Base-by-base conservation (phyloP, 768 basidiomycete genomes). In the Phaffia australis region DNA sequence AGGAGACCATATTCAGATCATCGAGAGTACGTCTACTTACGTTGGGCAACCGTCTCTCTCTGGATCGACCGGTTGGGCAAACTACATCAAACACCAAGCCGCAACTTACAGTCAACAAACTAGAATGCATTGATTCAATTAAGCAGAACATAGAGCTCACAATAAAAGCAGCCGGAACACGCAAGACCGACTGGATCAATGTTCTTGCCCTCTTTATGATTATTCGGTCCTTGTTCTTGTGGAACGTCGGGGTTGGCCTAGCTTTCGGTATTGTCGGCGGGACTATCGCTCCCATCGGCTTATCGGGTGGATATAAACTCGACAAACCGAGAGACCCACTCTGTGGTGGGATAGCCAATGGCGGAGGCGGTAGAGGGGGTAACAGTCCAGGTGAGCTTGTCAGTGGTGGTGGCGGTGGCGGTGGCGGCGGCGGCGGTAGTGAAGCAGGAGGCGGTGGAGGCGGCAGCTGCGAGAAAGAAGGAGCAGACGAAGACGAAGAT, bases 31-130 rank as follows among this genome's bases (percentile, higher is more conserved):
- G 29, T n/a, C 7, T 56, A 81, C 87, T 77, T 74, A 93, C 89
- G 90, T 92, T 56, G 94, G 91, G 75, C 88, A 94, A 23, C 88
- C 91, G 76, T 89, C 89, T 59, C 77, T 73, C 18, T 83, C 76
- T 3, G 93, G 87, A 75, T 97, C 87, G 23, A 97, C 94, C 3
- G 94, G 89, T 27, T 82, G 80, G 58, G 80, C 73, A 78, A 97
- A 97, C 74, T 74, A 54, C 27, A 48, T 32, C 21, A 52, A 47
- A 29, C 65, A 57, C 72, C 68, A 54, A 6, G 15, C 23, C 47
- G 64, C 50, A 56, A 30, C 7, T 51, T 48, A 63, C 35, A 27
- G 30, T 64, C 6, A 15, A 50, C 60, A 56, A 25, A 15, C 30
- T 62, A 64, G 72, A 23, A 48, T 3, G 21, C 51, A 60, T 15